Base-by-base conservation (phyloP, 257 asterid genomes). In the Lycium barbarum region DNA sequence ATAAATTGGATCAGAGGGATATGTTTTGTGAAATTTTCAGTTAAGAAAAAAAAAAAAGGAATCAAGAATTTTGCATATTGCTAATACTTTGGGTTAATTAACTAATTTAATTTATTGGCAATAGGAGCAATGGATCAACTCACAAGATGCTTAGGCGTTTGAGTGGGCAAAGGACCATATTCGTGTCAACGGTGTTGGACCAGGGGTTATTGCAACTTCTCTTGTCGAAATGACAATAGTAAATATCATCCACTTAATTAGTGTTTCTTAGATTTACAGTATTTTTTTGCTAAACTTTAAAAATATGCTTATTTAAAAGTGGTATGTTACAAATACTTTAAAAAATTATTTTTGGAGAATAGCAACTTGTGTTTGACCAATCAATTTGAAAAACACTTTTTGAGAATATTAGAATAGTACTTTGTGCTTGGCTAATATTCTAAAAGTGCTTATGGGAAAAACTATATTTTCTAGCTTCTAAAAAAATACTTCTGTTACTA, bases 81-180 rank as follows among this genome's bases (percentile, higher is more conserved):
- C 7, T 73, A 18, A 49, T 53, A 51, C 6, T 20, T 53, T 62
- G 38, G 13, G 14, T 26, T 26, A 26, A 26, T 0, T 26, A 26
- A 26, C 33, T 26, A 26, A 26, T 53, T 0, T 57, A 11, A 4
- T 22, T 79, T 81, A 4, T 81, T 81, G 20, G 13, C n/a, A 20
- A 47, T 5, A 83, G 85, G 85, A 38, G 80, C 79, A 26, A 83
- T 83, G 43, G 73, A 83, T 67, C 79, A 66, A 83, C 65, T 83
- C 57, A 36, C 85, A 45, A 63, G 62, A 72, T 45, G 62, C 67
- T 83, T 83, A 1, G n/a, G 66, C 66, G 38, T 83, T 71, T 53
- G 85, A 83, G 45, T 67, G 66, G 85, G 84, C 84, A 22, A 63
- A 61, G 71, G 84, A 82, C 62, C 63, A 13, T 1, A 82, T 82